These are phyloP conservation scores for Phellopilus nigrolimitatus DNA, from an alignment of 1,284 basidiomycete species.

Conservation along the genomic window DNA sequence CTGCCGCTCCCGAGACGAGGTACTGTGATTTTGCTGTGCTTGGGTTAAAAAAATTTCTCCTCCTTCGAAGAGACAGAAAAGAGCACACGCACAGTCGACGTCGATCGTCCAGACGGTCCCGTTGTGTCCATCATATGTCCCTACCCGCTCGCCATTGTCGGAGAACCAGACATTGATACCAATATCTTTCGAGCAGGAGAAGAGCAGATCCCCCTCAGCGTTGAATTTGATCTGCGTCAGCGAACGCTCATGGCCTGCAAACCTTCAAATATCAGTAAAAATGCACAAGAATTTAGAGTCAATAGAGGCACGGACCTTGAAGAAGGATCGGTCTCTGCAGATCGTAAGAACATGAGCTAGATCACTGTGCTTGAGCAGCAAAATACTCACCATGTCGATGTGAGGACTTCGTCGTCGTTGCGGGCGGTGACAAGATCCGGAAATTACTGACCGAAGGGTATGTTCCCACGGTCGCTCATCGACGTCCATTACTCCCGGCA, in stretches of 20 bases:
- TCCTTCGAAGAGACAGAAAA: background rate
- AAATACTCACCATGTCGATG: background rate
- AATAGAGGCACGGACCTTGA: background rate
- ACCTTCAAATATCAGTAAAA: background rate
- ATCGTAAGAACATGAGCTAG: background rate
- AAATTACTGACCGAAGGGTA: no score
- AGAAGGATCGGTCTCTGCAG: background rate
- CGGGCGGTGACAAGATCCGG: no score
- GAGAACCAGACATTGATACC: conserved; percentile 97
- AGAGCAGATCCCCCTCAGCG: conserved; percentile 92
- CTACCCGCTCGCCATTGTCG: conserved; percentile 97
- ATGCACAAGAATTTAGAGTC: background rate
- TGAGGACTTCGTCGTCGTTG: background rate
- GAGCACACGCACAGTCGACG: conserved; percentile 75
- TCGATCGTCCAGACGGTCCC: conserved; percentile 97
- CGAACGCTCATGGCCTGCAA: conserved; percentile 91
- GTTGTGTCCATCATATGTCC: conserved; percentile 96
- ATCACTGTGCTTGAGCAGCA: background rate
- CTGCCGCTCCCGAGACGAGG: conserved; percentile 84
- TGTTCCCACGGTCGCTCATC: conserved; percentile 10
- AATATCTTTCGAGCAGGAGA: conserved; percentile 94
- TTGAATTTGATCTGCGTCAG: conserved; percentile 98
- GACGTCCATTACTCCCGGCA: no score
- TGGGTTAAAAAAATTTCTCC: conserved; percentile 15
- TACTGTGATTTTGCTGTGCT: conserved; percentile 74